Evolutionary conservation across 345 rosid genomes (phyloP).

Genomic region (Brassica napus): Da-Ae NC_063436.1:15046501-15047000

Average conservation of each 20-base stretch:
- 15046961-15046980: slow-evolving; percentile 12
- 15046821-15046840: neutral
- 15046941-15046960: neutral
- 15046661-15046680: neutral
- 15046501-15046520: neutral
- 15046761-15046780: slow-evolving; percentile 4
- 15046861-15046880: slow-evolving; percentile 15
- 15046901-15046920: neutral
- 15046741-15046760: slow-evolving; percentile 11
- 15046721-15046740: slow-evolving; percentile 11
- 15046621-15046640: neutral
- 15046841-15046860: slow-evolving; percentile 17
- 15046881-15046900: neutral
- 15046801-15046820: neutral
- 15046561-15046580: slow-evolving; percentile 13
- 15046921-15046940: slow-evolving; percentile 4
- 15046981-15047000: slow-evolving; percentile 33
- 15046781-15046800: neutral
- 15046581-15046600: neutral
- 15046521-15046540: neutral
- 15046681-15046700: neutral
- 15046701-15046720: neutral
- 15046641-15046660: slow-evolving; percentile 12
- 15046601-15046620: too few species aligned
- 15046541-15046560: neutral